Percentiles rank a stretch among this genome's conserved stretches.
These are phyloP conservation scores for Backusella morwellensis DNA, from an alignment of 192 early-diverging fungal species.

Conservation along the genomic window DNA sequence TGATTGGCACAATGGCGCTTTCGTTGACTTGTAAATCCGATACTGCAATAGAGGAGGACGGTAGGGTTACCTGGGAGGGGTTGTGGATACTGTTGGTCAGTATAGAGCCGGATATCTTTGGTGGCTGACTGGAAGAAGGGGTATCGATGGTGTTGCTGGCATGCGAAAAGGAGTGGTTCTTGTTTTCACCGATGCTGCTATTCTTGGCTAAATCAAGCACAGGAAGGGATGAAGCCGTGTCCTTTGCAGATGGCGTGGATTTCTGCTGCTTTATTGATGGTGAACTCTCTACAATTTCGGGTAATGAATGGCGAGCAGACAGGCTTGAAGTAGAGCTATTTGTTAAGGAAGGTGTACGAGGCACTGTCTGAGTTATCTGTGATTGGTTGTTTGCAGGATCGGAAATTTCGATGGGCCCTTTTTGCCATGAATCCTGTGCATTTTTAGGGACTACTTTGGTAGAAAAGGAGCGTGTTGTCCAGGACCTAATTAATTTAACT, in stretches of 20 bases:
- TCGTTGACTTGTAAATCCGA: neutral
- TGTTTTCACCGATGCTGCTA: neutral
- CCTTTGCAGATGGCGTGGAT: neutral
- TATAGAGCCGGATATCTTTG: neutral
- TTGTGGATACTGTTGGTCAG: neutral
- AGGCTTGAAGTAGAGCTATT: neutral
- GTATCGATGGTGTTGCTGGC: neutral
- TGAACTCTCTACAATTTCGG: neutral
- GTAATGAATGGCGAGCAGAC: neutral
- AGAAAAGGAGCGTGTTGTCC: neutral
- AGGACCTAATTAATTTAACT: neutral
- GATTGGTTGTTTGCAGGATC: neutral
- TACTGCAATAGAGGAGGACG: neutral
- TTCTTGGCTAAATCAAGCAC: neutral
- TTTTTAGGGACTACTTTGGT: neutral
- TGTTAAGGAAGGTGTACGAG: neutral
- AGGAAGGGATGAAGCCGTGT: neutral
- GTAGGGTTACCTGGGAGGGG: neutral
- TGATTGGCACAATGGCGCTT: neutral
- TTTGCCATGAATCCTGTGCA: neutral
- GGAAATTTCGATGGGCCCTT: neutral
- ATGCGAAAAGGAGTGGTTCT: neutral
- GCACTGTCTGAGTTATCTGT: neutral
- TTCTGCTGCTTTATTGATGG: neutral
- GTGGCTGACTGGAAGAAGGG: neutral